Evolutionary conservation across 1,284 basidiomycete species (phyloP), one percentile per base, ranked within the genome.

Genomic region (Sanghuangporus sanghuang): DNA sequence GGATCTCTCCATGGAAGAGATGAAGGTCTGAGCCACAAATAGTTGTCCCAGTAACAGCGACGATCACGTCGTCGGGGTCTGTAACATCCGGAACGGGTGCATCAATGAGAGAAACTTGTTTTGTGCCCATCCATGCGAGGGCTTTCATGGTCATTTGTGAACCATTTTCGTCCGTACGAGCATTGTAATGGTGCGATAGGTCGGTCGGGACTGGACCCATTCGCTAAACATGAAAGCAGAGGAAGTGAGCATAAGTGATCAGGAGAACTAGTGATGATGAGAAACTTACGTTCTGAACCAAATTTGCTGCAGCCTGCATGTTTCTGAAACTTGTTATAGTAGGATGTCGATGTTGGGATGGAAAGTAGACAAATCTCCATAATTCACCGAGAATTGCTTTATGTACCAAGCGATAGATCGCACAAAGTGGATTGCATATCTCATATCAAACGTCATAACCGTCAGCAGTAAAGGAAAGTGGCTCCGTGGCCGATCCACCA

Each of bases 21-120:
- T 91, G 89, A 48, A 90, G 74, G 71, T 92, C 89, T 2, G 80
- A 83, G 14, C 86, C 86, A 68, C 87, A 90, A 42, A 90, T 85
- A 1, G 88, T 90, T 0, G 85, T 84, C 4, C 86, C 87, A 8
- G 89, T 90, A 3, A 89, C 82, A 72, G 83, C 81, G 44, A 90
- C 68, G 60, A 91, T 81, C 50, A 87, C 82, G 70, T 87, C 90
- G 70, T 86, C 81, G 44, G 80, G 79, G 66, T 90, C 82, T 3
- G 82, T 86, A 60, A 91, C 81, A 50, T 87, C 82, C 69, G 87
- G 90, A 70, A 85, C 81, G 44, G 80, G 79, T 66, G 89, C 82
- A 3, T 82, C 85, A 50, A 59, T 54, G 7, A 64, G 32, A n/a
- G 36, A 18, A 11, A 71, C 78, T 75, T 85, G 81, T 38, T 79